A percentile compares a stretch with the other conserved stretches of the same genome.
Evolutionary conservation across 164 flowering plant genomes (phyloP).

Genomic region (Vitis cinerea): DNA sequence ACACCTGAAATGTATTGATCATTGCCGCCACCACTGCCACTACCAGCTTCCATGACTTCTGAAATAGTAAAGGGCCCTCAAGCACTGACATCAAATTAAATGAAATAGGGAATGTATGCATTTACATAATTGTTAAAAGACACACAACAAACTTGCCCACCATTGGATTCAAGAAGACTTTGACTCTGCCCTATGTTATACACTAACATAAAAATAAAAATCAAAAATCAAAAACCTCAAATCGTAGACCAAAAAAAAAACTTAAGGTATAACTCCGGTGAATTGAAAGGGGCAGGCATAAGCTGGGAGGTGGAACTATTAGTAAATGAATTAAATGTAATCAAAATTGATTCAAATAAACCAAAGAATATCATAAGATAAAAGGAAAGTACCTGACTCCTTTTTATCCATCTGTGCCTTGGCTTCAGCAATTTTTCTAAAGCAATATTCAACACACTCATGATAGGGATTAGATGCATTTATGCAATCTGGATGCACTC

Average conservation of each 20-base stretch:
- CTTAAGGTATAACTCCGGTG: too few relatives aligned
- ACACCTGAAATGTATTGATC: slow-evolving; percentile 10
- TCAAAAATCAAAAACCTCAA: not conserved
- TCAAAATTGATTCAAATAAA: too few relatives aligned
- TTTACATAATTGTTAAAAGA: not conserved
- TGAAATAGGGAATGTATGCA: not conserved
- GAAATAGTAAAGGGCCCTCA: not conserved
- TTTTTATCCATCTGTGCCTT: slow-evolving; percentile 34
- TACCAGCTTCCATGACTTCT: slow-evolving; percentile 23
- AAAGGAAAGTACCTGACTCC: slow-evolving; percentile 26
- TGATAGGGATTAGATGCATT: slow-evolving; percentile 86
- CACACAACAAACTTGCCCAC: too few relatives aligned
- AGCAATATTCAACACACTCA: slow-evolving; percentile 81
- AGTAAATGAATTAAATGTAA: too few relatives aligned
- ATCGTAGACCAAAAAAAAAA: not conserved
- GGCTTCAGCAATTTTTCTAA: slow-evolving; percentile 58
- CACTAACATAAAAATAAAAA: not conserved
- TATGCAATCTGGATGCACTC: slow-evolving; percentile 77
- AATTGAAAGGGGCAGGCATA: too few relatives aligned
- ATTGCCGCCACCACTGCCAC: slow-evolving; percentile 13
- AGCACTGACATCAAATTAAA: not conserved
- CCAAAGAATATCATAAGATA: not conserved
- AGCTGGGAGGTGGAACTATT: too few relatives aligned
- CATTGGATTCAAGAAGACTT: too few relatives aligned
- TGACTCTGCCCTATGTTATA: too few relatives aligned